phyloP scores from a whole-genome alignment of 1,284 basidiomycete genomes.

The Microbotryum silenes-acaulis region DNA sequence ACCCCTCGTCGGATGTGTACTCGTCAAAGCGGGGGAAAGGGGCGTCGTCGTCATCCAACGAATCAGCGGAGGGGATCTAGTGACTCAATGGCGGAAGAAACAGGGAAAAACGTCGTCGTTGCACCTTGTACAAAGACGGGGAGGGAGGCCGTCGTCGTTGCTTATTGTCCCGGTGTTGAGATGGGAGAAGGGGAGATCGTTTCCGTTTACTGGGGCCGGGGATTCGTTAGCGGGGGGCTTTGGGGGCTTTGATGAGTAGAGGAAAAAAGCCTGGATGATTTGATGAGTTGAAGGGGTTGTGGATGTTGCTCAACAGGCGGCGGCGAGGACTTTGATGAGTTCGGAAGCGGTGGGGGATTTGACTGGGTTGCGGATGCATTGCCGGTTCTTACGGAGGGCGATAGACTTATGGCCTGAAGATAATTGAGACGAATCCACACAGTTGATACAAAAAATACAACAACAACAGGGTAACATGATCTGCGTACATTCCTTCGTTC shows the following conservation, averaged over 20 bases:
- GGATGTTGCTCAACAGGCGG: conserved; percentile 22
- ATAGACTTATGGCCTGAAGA: too few relatives aligned
- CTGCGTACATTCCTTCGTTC: too few relatives aligned
- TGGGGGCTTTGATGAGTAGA: conserved; percentile 49
- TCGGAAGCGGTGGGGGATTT: conserved; percentile 1
- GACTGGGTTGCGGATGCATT: too few relatives aligned
- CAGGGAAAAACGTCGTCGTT: too few relatives aligned
- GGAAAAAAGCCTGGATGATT: conserved; percentile 2
- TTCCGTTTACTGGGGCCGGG: conserved; percentile 84
- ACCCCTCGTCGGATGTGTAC: conserved; percentile 67
- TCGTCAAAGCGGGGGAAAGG: conserved; percentile 70
- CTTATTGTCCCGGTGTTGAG: conserved; percentile 56
- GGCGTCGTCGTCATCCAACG: conserved; percentile 42
- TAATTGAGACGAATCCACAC: too few relatives aligned
- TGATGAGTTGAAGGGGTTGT: conserved; percentile 21
- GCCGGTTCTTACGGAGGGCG: too few relatives aligned
- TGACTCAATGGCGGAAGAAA: conserved; percentile 9
- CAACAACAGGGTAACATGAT: too few relatives aligned
- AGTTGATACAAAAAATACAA: too few relatives aligned
- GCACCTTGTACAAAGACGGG: background rate
- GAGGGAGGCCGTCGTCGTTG: conserved; percentile 19
- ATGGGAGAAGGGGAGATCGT: conserved; percentile 48
- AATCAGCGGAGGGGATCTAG: conserved; percentile 14
- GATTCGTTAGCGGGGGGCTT: conserved; percentile 47
- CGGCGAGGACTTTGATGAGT: conserved; percentile 3